Conservation (phyloP, 2,329 filamentous ascomycete species). For the Proliferodiscus dingleyae region DNA sequence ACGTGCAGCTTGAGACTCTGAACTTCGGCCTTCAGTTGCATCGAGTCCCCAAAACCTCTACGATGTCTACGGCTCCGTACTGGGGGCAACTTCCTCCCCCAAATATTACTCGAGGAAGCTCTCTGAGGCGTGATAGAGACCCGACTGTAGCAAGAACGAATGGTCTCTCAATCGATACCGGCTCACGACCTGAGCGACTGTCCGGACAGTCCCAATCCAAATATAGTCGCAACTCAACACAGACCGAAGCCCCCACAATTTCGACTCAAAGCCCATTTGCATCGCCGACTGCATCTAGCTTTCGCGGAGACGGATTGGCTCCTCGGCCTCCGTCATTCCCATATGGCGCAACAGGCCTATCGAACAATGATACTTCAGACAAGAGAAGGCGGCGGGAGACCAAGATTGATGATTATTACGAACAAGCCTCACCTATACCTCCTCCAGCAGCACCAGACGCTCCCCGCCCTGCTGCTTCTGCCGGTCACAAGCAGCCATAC, state of each 20-base stretch:
- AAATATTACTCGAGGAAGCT: conserved; percentile 34
- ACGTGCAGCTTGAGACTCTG: conserved; percentile 12
- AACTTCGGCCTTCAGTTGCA: conserved; percentile 18
- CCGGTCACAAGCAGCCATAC: conserved; percentile 50
- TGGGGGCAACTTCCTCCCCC: conserved; percentile 54
- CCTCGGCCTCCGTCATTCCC: conserved; percentile 55
- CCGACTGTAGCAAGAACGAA: conserved; percentile 13
- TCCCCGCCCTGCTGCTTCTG: conserved; percentile 50
- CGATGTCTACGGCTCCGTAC: conserved; percentile 34
- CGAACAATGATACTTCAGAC: conserved; percentile 39
- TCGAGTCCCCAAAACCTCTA: conserved; percentile 3
- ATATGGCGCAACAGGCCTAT: conserved; percentile 35
- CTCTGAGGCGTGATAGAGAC: conserved; percentile 34
- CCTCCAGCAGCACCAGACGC: conserved; percentile 55
- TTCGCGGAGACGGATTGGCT: conserved; percentile 48
- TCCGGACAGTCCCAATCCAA: conserved; percentile 43
- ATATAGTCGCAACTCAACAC: conserved; percentile 41
- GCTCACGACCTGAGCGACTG: conserved; percentile 17
- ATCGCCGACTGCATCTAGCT: conserved; percentile 49
- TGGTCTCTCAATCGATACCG: conserved; percentile 22
- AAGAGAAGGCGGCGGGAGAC: conserved; percentile 40
- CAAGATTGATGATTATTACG: conserved; percentile 38
- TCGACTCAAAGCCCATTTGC: conserved; percentile 54
- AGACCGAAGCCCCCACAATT: conserved; percentile 54
- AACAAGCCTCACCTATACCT: conserved; percentile 28